Conservation (phyloP, 345 rosid genomes). For the Eucalyptus decipiens region DNA sequence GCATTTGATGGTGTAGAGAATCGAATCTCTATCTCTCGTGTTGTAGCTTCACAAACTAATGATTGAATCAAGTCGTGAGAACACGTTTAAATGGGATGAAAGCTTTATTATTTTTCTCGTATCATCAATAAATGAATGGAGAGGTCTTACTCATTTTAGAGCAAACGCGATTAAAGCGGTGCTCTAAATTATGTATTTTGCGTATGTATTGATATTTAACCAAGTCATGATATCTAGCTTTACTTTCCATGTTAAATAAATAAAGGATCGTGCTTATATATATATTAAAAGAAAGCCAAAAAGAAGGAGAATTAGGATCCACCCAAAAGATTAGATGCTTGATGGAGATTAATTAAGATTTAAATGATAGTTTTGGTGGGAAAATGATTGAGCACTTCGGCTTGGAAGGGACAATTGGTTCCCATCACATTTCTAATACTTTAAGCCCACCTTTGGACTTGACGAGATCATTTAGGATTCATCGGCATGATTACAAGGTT, state of each 20-base stretch:
- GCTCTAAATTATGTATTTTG: not conserved
- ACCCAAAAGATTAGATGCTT: not conserved
- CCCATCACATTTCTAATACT: not conserved
- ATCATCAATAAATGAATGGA: not conserved
- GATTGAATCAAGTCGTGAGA: not conserved
- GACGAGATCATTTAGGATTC: not conserved
- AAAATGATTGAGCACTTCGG: not conserved
- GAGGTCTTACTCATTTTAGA: not conserved
- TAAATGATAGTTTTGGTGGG: not conserved
- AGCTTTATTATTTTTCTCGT: not conserved
- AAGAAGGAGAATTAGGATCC: not conserved
- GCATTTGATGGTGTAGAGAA: not conserved
- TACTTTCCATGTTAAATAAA: not conserved
- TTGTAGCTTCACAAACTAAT: not conserved
- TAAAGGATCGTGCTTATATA: not conserved
- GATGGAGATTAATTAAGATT: not conserved
- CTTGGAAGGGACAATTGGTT: not conserved
- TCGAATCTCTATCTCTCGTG: not conserved
- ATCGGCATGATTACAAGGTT: not conserved
- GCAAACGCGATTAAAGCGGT: not conserved
- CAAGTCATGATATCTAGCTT: not conserved
- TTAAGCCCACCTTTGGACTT: not conserved
- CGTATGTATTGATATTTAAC: not conserved
- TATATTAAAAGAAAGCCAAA: not conserved
- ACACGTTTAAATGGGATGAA: not conserved